Conservation (phyloP, 1,284 basidiomycete genomes). For the Pseudozyma tsukubaensis region DNA sequence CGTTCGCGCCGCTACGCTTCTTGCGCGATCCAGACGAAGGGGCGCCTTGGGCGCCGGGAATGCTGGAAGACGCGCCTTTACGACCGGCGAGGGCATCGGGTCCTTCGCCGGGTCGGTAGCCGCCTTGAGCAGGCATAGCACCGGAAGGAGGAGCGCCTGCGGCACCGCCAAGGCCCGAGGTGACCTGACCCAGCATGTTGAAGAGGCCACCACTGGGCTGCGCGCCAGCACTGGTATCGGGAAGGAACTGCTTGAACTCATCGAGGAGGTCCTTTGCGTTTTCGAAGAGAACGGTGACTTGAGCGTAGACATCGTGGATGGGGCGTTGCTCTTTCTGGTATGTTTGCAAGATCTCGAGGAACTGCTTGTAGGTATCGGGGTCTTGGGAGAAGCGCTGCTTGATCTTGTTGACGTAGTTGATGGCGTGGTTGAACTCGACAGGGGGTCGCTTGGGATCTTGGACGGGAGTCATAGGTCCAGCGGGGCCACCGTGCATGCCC, state of each 20-base stretch:
- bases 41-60: constrained; percentile 68
- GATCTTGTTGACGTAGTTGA: constrained; percentile 98
- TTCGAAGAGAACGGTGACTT: constrained; percentile 92
- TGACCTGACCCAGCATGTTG: constrained; percentile 69
- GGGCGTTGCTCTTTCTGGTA: constrained; percentile 95
- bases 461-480: constrained; percentile 45
- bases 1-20: constrained; percentile 55
- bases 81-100: constrained; percentile 69
- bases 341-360: constrained; percentile 95
- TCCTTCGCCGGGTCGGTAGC: constrained; percentile 56
- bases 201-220: constrained; percentile 68
- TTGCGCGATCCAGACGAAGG: constrained; percentile 44
- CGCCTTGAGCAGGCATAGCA: constrained; percentile 27
- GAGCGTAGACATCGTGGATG: constrained; percentile 89
- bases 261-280: constrained; percentile 90
- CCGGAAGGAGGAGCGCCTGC: constrained; percentile 35
- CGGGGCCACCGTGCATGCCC: constrained; percentile 28
- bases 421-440: constrained; percentile 94
- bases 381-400: constrained; percentile 93
- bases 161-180: constrained; percentile 57
- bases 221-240: constrained; percentile 72
- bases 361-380: constrained; percentile 95
- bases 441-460: constrained; percentile 68
- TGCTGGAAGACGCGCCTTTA: constrained; percentile 76
- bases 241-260: constrained; percentile 97